Evolutionary conservation across 305 asterid species (phyloP).

Genomic region (Andrographis paniculata): DNA sequence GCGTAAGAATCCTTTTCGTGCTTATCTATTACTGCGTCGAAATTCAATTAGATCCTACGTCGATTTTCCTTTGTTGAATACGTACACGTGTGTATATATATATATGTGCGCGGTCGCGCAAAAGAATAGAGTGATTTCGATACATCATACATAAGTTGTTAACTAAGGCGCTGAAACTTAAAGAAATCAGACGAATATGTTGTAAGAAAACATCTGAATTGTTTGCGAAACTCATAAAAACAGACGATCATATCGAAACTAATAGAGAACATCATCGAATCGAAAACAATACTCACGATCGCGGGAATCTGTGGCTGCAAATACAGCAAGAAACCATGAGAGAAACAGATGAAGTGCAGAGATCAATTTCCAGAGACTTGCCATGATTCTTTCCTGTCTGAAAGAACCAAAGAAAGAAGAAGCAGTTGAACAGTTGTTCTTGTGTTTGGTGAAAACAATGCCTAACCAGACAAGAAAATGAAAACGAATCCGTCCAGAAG

Average conservation of each 20-base stretch:
- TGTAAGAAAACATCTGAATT: too few relatives aligned
- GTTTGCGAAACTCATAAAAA: too few relatives aligned
- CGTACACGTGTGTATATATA: too few relatives aligned
- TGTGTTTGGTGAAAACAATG: constrained; percentile 24
- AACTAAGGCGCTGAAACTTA: too few relatives aligned
- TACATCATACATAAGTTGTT: too few relatives aligned
- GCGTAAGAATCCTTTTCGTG: too few relatives aligned
- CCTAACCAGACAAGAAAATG: constrained; percentile 26
- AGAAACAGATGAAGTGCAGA: constrained; percentile 23
- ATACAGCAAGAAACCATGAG: constrained; percentile 24
- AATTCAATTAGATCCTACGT: too few relatives aligned
- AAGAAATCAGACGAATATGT: too few relatives aligned
- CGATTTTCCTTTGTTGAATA: too few relatives aligned
- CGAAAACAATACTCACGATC: constrained; percentile 46
- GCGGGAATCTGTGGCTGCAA: constrained; percentile 33
- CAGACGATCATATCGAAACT: neutral
- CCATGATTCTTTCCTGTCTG: constrained; percentile 5
- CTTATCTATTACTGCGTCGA: too few relatives aligned
- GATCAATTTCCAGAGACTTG: constrained; percentile 32
- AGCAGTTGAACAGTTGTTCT: constrained; percentile 5
- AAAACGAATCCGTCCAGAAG: constrained; percentile 15
- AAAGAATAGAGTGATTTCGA: constrained; percentile 1
- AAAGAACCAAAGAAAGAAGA: constrained; percentile 9
- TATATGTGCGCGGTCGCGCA: too few relatives aligned
- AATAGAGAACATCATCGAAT: constrained; percentile 13